These are phyloP conservation scores for Gossypium lobatum DNA, from an alignment of 441 rosid genomes.

Conservation along the genomic window DNA sequence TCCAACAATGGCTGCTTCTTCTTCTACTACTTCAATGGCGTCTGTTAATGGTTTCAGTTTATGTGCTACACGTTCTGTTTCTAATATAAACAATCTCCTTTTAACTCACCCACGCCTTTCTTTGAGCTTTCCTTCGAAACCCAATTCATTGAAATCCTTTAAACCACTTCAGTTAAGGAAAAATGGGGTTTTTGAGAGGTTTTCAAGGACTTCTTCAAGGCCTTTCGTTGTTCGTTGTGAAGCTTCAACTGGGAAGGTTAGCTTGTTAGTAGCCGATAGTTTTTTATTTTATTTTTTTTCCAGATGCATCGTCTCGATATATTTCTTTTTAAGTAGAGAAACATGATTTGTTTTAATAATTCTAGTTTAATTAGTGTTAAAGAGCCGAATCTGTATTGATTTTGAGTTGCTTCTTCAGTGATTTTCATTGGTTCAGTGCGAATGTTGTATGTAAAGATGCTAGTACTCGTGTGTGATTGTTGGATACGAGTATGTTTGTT, in stretches of 20 bases:
- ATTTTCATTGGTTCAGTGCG: too few relatives aligned
- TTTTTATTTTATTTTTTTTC: not conserved
- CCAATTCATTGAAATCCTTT: constrained; percentile 25
- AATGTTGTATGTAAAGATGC: not conserved
- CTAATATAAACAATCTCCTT: constrained; percentile 16
- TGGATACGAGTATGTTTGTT: too few relatives aligned
- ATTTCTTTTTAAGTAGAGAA: not conserved
- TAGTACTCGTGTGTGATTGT: too few relatives aligned
- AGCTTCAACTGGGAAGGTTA: constrained; percentile 63
- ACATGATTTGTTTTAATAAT: not conserved
- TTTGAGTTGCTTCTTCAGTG: not conserved
- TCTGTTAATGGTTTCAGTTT: constrained; percentile 37
- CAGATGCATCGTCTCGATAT: not conserved
- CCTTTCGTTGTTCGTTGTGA: constrained; percentile 53
- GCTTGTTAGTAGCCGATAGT: not conserved
- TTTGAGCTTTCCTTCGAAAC: constrained; percentile 34
- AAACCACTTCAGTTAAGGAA: constrained; percentile 28
- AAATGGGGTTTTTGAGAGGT: constrained; percentile 19
- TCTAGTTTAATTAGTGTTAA: not conserved
- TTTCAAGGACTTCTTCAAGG: constrained; percentile 28
- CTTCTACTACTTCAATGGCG: constrained; percentile 42
- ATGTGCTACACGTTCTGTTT: constrained; percentile 20
- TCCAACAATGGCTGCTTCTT: constrained; percentile 31
- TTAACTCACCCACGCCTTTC: constrained; percentile 33
- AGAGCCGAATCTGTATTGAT: not conserved